Percentiles rank a stretch among this genome's conserved stretches.
Evolutionary conservation across 176 grass and related monocot genomes (phyloP).

Genomic region (Triticum urartu): DNA sequence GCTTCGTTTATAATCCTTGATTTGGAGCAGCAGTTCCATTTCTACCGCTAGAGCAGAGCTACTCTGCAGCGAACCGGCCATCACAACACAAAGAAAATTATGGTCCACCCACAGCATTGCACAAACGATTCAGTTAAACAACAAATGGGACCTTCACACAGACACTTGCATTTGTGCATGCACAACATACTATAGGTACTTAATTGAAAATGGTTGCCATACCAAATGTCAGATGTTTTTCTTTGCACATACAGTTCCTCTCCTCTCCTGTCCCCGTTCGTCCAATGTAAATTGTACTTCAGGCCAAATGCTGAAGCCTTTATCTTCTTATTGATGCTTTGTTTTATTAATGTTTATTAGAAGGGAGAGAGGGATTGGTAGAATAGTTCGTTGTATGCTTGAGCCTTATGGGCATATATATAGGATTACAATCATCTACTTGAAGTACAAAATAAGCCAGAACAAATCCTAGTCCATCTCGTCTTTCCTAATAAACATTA

Average conservation of each 20-base stretch:
- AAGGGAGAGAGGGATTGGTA: no score
- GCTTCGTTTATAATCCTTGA: no score
- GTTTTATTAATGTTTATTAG: background rate
- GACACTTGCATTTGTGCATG: background rate
- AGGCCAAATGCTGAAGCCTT: background rate
- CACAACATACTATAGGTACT: background rate
- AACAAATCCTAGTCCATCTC: no score
- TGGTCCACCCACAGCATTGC: background rate
- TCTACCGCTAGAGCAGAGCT: no score
- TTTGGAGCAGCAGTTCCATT: no score
- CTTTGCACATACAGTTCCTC: background rate
- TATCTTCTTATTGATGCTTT: conserved; percentile 17
- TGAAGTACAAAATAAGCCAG: no score
- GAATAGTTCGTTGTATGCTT: no score
- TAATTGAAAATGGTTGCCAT: background rate
- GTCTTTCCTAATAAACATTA: no score
- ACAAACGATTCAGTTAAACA: background rate
- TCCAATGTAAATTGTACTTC: conserved; percentile 14
- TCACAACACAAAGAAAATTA: background rate
- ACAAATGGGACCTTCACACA: background rate
- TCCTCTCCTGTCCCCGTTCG: background rate
- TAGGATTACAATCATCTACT: no score
- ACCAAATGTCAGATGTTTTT: background rate
- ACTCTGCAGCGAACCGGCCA: no score
- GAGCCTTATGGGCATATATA: no score